Conservation (phyloP, 345 rosid species). For the Salix udensis region DNA sequence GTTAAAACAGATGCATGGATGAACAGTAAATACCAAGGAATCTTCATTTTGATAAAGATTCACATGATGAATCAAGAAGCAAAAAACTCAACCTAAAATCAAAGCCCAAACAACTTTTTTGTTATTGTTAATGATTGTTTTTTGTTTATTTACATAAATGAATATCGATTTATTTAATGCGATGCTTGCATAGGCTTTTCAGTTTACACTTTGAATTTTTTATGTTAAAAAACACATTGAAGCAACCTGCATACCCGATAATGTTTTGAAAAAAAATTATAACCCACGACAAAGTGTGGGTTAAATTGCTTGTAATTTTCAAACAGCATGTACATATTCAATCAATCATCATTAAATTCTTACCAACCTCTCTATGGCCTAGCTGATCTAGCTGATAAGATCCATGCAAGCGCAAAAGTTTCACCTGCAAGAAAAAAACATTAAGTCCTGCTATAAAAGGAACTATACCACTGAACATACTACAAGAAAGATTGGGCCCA, state of each 20-base stretch:
- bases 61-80: neutral
- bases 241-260: too few species aligned
- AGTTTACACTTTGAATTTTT: too few species aligned
- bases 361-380: conserved; percentile 77
- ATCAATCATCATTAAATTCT: neutral
- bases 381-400: conserved; percentile 92
- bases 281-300: too few species aligned
- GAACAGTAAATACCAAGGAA: neutral
- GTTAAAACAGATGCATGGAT: neutral
- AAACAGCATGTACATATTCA: neutral
- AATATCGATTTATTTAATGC: too few species aligned
- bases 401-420: conserved; percentile 78
- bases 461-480: neutral
- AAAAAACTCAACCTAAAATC: neutral
- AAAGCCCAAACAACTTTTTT: neutral
- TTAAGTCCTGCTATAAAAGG: neutral
- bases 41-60: neutral
- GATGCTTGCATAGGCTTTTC: too few species aligned
- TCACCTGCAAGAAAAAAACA: conserved; percentile 53
- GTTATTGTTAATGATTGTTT: too few species aligned
- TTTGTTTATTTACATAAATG: too few species aligned
- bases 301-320: neutral
- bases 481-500: neutral
- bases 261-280: too few species aligned
- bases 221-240: too few species aligned